Conservation (phyloP, 1,284 basidiomycete genomes). For the Cutaneotrichosporon spelunceum region DNA sequence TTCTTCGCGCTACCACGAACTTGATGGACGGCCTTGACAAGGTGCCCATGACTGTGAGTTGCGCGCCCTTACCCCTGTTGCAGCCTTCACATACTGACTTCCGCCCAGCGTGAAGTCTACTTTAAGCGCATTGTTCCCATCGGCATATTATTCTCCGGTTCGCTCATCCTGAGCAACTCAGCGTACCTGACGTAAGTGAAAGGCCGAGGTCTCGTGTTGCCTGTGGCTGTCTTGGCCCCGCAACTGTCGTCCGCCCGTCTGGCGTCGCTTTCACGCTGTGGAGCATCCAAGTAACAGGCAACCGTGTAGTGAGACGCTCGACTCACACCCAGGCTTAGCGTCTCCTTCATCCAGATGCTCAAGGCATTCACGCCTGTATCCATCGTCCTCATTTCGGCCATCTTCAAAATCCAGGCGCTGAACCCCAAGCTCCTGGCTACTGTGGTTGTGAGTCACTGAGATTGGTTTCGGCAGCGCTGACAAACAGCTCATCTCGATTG, state of each 20-base stretch:
- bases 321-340: conserved; percentile 63
- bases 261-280: background rate
- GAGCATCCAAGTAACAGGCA: background rate
- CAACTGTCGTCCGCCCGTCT: too few species aligned
- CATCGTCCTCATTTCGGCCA: conserved; percentile 87
- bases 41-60: conserved; percentile 65
- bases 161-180: conserved; percentile 88
- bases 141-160: conserved; percentile 85
- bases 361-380: conserved; percentile 95
- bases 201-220: too few species aligned
- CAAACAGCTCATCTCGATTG: conserved; percentile 77
- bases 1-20: conserved; percentile 78
- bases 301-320: background rate
- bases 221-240: too few species aligned
- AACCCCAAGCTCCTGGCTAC: conserved; percentile 73
- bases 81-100: background rate
- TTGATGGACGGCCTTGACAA: conserved; percentile 82
- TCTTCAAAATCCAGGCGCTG: conserved; percentile 78
- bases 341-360: conserved; percentile 98
- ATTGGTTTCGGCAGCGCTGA: conserved; percentile 16
- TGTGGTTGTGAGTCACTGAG: conserved; percentile 62
- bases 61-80: background rate
- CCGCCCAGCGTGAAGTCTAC: conserved; percentile 63
- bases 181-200: conserved; percentile 66
- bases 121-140: conserved; percentile 86